Evolutionary conservation across 345 rosid species (phyloP), one percentile per base, ranked within the genome.

Genomic region (Salix arbutifolia): DNA sequence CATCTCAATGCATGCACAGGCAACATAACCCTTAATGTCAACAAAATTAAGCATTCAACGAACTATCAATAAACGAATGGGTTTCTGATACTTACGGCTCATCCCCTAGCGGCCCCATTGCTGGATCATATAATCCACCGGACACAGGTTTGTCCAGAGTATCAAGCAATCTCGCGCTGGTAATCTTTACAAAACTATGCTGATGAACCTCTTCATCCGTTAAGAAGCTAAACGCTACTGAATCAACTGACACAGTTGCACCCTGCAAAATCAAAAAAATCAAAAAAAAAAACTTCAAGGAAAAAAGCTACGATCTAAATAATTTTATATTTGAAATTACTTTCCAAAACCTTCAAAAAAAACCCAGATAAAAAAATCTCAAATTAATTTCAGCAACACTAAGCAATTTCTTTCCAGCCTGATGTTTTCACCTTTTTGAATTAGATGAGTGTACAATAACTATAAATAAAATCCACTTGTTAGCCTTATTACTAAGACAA

Each of bases 121-220:
- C 8, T 33, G 87, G 91, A 75, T 90, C 94, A 75, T 89, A 89
- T 40, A 90, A 86, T 48, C 94, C 94, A 38, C 88, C 87, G 74
- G 88, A 80, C 3, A 80, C 71, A 65, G 92, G 94, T 69, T 72
- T 75, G 7, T 66, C 88, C 70, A 86, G 70, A 65, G 60, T 61
- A 71, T 87, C 89, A 65, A 86, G 84, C 76, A 89, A 79, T 8
- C 77, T 25, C 0, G 89, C 80, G 42, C 65, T 86, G 10, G 88
- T 86, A 60, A 89, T 77, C 84, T 83, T 84, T 11, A 86, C 74
- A 69, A 86, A 75, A 76, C 91, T 90, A 52, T 83, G 89, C 61
- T 81, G 79, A 42, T 80, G 84, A 53, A 90, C 90, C 86, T 87
- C 94, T 75, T 86, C 76, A 16, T 84, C 79, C 8, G 88, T 85